These are phyloP conservation scores for Saccharomycopsis crataegensis DNA, from an alignment of 1,139 yeast genomes.

Conservation along the genomic window DNA sequence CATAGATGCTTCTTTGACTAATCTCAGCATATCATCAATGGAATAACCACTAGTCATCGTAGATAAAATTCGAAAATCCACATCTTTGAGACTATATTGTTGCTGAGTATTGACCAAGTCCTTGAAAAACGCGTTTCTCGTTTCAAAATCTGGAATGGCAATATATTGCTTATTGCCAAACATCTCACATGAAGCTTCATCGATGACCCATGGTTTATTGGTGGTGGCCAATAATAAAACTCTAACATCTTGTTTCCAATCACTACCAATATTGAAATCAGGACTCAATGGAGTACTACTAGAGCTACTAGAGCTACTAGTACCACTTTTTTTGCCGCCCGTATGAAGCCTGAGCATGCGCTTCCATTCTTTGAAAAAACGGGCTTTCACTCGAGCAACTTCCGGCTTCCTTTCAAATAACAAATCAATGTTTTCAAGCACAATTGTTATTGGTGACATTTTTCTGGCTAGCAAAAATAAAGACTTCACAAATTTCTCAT, in stretches of 20 bases:
- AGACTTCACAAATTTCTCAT: constrained; percentile 55
- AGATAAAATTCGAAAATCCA: constrained; percentile 42
- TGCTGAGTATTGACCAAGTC: constrained; percentile 17
- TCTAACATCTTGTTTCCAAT: constrained; percentile 32
- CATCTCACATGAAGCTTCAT: constrained; percentile 54
- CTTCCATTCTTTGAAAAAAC: constrained; percentile 54
- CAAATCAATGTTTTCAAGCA: constrained; percentile 53
- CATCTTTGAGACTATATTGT: constrained; percentile 34
- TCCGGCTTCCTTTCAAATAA: constrained; percentile 34
- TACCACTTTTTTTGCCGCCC: not conserved
- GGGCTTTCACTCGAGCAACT: constrained; percentile 53
- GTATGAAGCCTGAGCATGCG: constrained; percentile 30
- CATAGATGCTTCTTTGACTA: constrained; percentile 72
- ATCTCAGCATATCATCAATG: constrained; percentile 56
- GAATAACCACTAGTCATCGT: constrained; percentile 50
- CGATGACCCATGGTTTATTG: constrained; percentile 61
- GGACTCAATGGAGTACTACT: not conserved
- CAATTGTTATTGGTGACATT: constrained; percentile 37
- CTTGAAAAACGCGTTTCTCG: constrained; percentile 43
- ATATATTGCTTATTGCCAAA: constrained; percentile 55
- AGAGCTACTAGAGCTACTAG: not conserved
- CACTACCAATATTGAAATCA: not conserved
- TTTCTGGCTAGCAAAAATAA: constrained; percentile 49
- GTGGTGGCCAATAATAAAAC: constrained; percentile 60
- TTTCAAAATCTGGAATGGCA: constrained; percentile 57